Evolutionary conservation across 768 basidiomycete genomes (phyloP).

Genomic region (Rhizopogon vesiculosus): DNA sequence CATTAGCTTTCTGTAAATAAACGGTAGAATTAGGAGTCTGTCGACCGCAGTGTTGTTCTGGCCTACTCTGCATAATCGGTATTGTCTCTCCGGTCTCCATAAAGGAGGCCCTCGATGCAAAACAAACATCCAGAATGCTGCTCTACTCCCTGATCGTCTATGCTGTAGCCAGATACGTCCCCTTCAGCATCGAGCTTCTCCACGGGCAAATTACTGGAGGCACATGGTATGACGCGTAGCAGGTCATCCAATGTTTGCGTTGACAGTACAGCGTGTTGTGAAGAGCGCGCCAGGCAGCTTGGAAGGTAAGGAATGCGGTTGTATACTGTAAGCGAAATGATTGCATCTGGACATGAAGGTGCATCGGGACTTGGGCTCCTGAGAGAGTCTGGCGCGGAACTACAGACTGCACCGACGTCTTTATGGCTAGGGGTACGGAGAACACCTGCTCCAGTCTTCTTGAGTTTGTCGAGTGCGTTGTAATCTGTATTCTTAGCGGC

Average conservation of each 20-base stretch:
- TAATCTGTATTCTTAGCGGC: constrained; percentile 61
- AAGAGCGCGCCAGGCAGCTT: constrained; percentile 53
- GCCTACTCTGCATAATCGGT: constrained; percentile 60
- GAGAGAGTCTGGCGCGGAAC: background rate
- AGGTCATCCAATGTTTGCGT: constrained; percentile 70
- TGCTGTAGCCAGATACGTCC: constrained; percentile 28
- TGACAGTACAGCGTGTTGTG: constrained; percentile 66
- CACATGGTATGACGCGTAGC: constrained; percentile 54
- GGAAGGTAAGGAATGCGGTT: constrained; percentile 58
- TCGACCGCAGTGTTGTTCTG: background rate
- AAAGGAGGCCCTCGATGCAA: constrained; percentile 56
- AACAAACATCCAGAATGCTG: constrained; percentile 39
- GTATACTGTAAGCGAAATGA: constrained; percentile 59
- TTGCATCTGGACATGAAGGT: constrained; percentile 27
- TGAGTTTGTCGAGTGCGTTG: constrained; percentile 42
- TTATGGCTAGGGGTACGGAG: background rate
- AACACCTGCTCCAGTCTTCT: constrained; percentile 33
- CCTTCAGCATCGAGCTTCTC: constrained; percentile 34
- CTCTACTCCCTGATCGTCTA: constrained; percentile 7
- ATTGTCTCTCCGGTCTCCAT: constrained; percentile 46
- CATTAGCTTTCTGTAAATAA: constrained; percentile 40
- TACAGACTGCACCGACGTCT: background rate
- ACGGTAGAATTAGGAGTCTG: background rate
- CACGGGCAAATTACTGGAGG: constrained; percentile 47
- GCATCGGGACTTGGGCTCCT: background rate